Evolutionary conservation across 2,329 filamentous ascomycete genomes (phyloP), one percentile per base, ranked within the genome.

Genomic region (Kalaharituber pfeilii): DNA sequence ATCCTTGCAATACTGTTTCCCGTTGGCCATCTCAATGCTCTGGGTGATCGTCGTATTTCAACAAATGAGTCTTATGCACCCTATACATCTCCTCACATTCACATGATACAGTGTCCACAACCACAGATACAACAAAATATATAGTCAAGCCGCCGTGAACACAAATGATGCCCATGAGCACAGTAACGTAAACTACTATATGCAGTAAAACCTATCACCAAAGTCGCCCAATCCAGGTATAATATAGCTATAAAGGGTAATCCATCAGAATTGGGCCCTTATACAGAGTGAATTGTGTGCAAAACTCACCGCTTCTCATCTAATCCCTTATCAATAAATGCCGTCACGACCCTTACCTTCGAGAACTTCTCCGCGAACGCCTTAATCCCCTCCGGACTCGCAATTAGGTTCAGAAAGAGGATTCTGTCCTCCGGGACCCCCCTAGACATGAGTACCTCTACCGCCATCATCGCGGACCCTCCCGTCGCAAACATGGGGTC

Each of bases 401-500:
- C 88, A 66, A 98, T 95, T 57, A 98, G 73, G 69, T 98, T 98
- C 56, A 98, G 75, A 72, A 98, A 98, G 36, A 96, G 73, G 58
- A 98, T 98, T 55, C 85, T 82, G 62, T 96, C 86, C 70, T 96
- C 91, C 0, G 88, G 87, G 4, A 98, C 91, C 28, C 91, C 91
- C 60, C 85, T 82, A 36, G 81, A 81, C 67, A 85, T 93, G 62
- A 98, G 75, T 2, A 95, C 86, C 60, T 96, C 86, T 18, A 96
- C 88, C 27, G 91, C 91, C 85, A 98, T 94, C 55, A 87, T 91
- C 52, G 91, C 91, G 55, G 88, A 95, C 49, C 91, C 91, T 62
- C 89, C 88, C 62, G 91, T 98, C 55, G 91, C 91, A 70, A 98
- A 88, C 91, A 98, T 98, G n/a, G 91, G 91, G 67, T 98, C 91